Evolutionary conservation across 164 flowering plant species (phyloP).

Genomic region (Echeveria elegans): DNA sequence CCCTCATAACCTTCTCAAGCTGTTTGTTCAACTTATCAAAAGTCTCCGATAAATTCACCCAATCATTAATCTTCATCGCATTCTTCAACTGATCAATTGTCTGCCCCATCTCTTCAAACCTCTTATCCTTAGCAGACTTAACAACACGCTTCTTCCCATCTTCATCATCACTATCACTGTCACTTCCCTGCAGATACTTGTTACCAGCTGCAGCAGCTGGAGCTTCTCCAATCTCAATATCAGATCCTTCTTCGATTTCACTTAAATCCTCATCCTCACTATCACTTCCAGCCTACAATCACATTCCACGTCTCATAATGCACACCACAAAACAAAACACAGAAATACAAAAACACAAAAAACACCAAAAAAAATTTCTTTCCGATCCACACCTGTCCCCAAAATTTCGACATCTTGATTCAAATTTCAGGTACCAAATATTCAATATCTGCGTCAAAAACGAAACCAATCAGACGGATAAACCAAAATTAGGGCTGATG

Average conservation of each 20-base stretch:
- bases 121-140: constrained; percentile 72
- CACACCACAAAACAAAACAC: background rate
- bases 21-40: constrained; percentile 87
- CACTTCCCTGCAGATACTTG: constrained; percentile 34
- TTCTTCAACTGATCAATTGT: constrained; percentile 87
- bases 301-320: background rate
- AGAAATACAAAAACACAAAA: background rate
- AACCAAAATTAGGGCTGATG: background rate
- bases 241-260: constrained; percentile 31
- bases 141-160: constrained; percentile 61
- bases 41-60: constrained; percentile 82
- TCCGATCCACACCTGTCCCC: background rate
- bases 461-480: background rate
- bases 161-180: constrained; percentile 59
- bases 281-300: constrained; percentile 8
- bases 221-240: constrained; percentile 18
- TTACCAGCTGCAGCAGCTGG: constrained; percentile 23
- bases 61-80: constrained; percentile 89
- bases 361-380: background rate
- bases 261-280: constrained; percentile 27
- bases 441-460: background rate
- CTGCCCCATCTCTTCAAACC: constrained; percentile 63
- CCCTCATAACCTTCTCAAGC: constrained; percentile 82
- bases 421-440: background rate
- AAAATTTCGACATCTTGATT: constrained; percentile 1